phyloP scores from a whole-genome alignment of 805 yeast species.

The Candida silvicultrix region DNA sequence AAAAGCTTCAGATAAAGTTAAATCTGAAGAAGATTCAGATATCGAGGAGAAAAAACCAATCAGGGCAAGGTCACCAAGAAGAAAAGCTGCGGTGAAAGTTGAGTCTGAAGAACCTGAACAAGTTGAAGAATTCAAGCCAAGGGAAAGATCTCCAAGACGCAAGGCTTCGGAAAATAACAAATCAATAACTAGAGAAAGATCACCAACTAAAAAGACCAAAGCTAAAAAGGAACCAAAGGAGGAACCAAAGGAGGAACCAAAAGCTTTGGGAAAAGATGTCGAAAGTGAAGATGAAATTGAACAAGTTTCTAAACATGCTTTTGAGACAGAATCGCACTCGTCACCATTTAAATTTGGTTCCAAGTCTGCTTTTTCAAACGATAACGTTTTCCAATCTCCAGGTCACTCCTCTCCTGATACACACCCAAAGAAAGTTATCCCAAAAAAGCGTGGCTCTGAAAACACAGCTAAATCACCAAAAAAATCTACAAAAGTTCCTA shows the following conservation, averaged over 20 bases:
- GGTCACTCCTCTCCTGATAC: constrained; percentile 9
- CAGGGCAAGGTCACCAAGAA: too few relatives aligned
- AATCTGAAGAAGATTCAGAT: background rate
- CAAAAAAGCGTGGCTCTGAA: constrained; percentile 19
- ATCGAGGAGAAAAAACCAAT: background rate
- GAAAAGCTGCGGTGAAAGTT: too few relatives aligned
- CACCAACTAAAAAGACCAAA: constrained; percentile 1
- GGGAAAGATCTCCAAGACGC: constrained; percentile 4
- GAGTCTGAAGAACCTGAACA: background rate
- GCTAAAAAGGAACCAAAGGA: background rate
- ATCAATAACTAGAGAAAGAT: constrained; percentile 1
- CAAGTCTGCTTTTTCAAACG: constrained; percentile 23
- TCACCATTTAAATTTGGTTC: constrained; percentile 9
- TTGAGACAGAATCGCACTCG: background rate
- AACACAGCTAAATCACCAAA: constrained; percentile 7
- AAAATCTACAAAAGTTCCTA: constrained; percentile 2
- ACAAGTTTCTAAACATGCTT: constrained; percentile 2
- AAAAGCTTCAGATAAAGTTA: background rate
- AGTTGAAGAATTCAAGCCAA: background rate
- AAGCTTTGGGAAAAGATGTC: background rate
- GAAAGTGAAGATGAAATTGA: constrained; percentile 4
- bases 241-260: too few relatives aligned
- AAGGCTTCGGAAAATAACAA: background rate
- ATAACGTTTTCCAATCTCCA: constrained; percentile 30
- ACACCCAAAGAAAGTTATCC: constrained; percentile 13